phyloP scores from a whole-genome alignment of 106 monocot species.

The Apostasia ramifera region DNA sequence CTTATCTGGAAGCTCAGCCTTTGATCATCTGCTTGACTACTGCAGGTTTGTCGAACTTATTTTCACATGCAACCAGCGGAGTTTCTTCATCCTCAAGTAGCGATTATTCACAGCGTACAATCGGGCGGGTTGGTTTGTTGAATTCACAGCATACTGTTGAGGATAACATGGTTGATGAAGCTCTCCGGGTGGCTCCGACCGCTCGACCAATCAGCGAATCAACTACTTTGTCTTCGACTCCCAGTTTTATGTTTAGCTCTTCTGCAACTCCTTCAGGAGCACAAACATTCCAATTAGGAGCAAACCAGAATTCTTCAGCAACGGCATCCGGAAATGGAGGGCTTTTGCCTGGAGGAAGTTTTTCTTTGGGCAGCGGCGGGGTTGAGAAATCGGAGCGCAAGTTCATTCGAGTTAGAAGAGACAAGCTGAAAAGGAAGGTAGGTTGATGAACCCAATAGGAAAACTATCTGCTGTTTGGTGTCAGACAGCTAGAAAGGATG shows the following conservation, averaged over 20 bases:
- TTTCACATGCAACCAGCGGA: not conserved
- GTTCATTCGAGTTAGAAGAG: conserved; percentile 32
- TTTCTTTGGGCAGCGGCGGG: conserved; percentile 59
- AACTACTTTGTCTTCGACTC: not conserved
- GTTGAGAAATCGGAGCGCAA: conserved; percentile 39
- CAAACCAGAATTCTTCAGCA: conserved; percentile 16
- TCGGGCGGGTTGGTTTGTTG: too few relatives aligned
- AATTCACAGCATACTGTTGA: conserved; percentile 16
- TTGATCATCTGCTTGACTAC: not conserved
- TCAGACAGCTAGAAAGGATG: too few relatives aligned
- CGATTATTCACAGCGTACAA: too few relatives aligned
- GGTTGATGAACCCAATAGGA: too few relatives aligned
- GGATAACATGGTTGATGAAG: conserved; percentile 55
- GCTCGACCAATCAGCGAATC: conserved; percentile 36
- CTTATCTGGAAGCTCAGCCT: not conserved
- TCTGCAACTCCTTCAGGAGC: conserved; percentile 15
- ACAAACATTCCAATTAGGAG: conserved; percentile 5
- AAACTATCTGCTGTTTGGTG: too few relatives aligned
- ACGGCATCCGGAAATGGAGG: conserved; percentile 22
- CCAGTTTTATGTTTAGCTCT: conserved; percentile 22
- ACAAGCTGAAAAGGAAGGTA: conserved; percentile 29
- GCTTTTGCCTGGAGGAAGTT: conserved; percentile 44
- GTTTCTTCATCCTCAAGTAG: not conserved
- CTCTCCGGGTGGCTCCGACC: conserved; percentile 8
- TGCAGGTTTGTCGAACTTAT: not conserved